Evolutionary conservation across 495 filamentous ascomycete genomes (phyloP), one percentile per base, ranked within the genome.

Genomic region (Tetracladium setigerum): DNA sequence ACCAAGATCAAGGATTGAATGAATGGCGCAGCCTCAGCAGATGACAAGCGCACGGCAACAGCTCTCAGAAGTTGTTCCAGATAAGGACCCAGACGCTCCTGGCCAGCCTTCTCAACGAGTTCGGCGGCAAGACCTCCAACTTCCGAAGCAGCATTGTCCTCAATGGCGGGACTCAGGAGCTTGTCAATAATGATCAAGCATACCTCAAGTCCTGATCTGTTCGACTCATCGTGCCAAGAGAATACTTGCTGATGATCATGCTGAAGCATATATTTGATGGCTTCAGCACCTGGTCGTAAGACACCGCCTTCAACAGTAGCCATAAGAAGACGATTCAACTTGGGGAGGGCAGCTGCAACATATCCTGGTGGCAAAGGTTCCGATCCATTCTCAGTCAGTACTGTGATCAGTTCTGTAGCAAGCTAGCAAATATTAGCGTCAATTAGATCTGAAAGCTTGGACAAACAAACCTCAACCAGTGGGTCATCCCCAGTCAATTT

Each of bases 71-170:
- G 80, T 63, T 95, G 87, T 13, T 82, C 79, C 7, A 98, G 74
- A 57, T 86, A 95, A 7, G 89, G 90, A 4, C 92, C 92, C 15
- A 98, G 79, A 38, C 84, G 76, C 54, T 95, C 89, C 18, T 83
- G 79, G 27, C 90, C 89, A 32, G 91, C 92, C 61, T 86, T 90
- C 65, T 97, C 94, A 6, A 98, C 94, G 49, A 97, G 68, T 60
- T 95, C 92, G 0, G 90, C 92, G 0, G 92, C 92, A 41, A 98
- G 76, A 22, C 90, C 87, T 48, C 92, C 92, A 19, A 98, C 89
- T 67, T 97, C 94, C 6, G 87, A 85, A n/a, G 94, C 92, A 7
- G 89, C 86, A 44, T 86, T 86, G 54, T 97, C 92, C 42, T 89
- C 85, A 24, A 96, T 81, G 2, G 74, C 64, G 0, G 87, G 84